Evolutionary conservation across 495 filamentous ascomycete species (phyloP), one percentile per base, ranked within the genome.

Genomic region (Penicillium angulare): DNA sequence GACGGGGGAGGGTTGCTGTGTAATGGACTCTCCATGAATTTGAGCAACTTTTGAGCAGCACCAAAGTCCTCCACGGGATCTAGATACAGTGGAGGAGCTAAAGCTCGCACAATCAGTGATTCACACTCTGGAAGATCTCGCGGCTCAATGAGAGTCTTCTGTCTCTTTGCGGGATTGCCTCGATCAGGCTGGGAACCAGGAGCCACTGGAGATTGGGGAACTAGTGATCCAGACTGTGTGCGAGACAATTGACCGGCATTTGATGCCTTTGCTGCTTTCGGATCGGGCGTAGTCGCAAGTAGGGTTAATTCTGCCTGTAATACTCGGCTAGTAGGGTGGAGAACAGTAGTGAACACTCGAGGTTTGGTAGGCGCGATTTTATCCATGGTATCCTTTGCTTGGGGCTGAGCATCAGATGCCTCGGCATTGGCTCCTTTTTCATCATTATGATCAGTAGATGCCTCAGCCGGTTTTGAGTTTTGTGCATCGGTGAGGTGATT

Each of bases 281-380:
- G 74, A 39, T 82, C 78, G 4, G 86, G 86, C 3, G 87, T 95
- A 12, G 79, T 83, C 0, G 86, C 85, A 47, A 92, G 84, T 27
- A 93, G 77, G 35, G 80, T 77, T 42, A 96, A 74, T 57, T 97
- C 92, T 33, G 78, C 76, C 44, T 89, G 79, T 29, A 88, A 63
- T 27, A 82, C 89, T 45, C 87, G 81, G 9, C 82, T 74, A 0
- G 93, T 97, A 7, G 95, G 90, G 49, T 89, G 89, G 12, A 97
- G 83, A 5, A 97, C 91, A 31, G 86, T 84, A 1, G 89, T 92
- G 49, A 77, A 83, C 10, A 92, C 74, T 45, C 79, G 85, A 22
- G 83, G 81, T 55, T 86, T 86, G 2, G 75, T 62, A 2, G 61
- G 35, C 17, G 57, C 47, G 35, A 76, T 68, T 53, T 77, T 80